These are phyloP conservation scores for Beauveria sp. DNA, from an alignment of 2,329 filamentous ascomycete genomes.

Conservation along the genomic window DNA sequence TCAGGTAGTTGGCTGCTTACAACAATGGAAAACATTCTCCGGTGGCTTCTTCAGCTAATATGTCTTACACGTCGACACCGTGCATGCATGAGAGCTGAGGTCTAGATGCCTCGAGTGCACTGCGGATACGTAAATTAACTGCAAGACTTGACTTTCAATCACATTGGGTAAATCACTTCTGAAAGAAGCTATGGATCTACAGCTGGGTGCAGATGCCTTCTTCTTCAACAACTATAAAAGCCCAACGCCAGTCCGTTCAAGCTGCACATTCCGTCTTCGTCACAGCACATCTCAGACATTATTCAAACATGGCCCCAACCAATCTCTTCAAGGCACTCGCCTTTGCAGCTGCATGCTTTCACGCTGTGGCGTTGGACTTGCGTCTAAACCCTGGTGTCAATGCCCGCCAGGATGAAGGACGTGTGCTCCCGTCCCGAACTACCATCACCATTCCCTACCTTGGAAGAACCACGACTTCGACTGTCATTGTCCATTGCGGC, in stretches of 20 bases:
- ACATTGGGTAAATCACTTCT: too few species aligned
- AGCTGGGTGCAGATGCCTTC: too few species aligned
- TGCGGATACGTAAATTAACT: too few species aligned
- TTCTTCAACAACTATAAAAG: too few species aligned
- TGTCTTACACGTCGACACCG: too few species aligned
- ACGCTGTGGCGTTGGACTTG: neutral
- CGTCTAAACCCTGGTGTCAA: neutral
- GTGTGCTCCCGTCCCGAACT: neutral
- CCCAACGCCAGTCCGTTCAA: neutral
- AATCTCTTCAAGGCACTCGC: neutral
- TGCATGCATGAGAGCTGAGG: constrained; percentile 3
- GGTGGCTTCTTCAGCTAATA: neutral
- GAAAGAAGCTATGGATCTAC: too few species aligned
- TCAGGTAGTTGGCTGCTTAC: too few species aligned
- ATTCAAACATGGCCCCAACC: neutral
- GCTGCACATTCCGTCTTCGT: too few species aligned
- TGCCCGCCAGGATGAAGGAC: neutral
- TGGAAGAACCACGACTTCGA: neutral
- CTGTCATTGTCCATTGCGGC: neutral
- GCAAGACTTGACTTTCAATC: too few species aligned
- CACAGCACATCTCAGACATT: neutral
- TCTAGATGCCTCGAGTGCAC: neutral
- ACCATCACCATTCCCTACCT: constrained; percentile 6
- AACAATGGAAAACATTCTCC: neutral
- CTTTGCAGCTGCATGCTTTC: neutral